phyloP scores from a whole-genome alignment of 2,329 filamentous ascomycete genomes.

The Nothopassalora personata region DNA sequence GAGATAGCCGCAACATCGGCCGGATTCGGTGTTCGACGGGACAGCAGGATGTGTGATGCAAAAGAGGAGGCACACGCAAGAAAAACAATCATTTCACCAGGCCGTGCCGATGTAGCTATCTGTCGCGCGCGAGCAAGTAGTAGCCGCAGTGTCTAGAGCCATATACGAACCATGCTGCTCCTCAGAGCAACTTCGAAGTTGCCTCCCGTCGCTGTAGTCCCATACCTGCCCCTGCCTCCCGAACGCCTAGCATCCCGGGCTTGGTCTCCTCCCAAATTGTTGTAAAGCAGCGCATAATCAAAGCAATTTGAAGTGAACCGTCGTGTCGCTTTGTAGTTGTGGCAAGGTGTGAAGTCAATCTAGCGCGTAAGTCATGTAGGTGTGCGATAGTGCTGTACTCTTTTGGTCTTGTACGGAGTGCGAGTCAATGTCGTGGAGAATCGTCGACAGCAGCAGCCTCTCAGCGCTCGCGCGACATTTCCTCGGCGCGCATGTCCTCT shows the following conservation, averaged over 20 bases:
- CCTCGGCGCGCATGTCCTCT: slow-evolving; percentile 11
- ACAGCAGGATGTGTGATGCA: not conserved
- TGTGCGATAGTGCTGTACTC: not conserved
- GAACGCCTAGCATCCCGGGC: not conserved
- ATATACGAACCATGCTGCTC: not conserved
- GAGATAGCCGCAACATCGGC: no score
- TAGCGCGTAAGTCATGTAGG: not conserved
- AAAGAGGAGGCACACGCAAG: not conserved
- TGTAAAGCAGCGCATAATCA: not conserved
- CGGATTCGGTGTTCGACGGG: no score
- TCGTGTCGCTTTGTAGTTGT: not conserved
- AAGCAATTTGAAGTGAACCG: not conserved
- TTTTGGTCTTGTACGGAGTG: not conserved
- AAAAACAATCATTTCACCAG: not conserved
- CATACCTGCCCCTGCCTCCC: not conserved
- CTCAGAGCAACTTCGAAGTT: not conserved
- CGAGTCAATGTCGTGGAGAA: not conserved
- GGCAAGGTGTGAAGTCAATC: not conserved
- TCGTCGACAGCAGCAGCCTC: not conserved
- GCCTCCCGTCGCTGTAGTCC: not conserved
- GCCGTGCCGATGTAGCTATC: not conserved
- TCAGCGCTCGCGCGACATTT: slow-evolving; percentile 19
- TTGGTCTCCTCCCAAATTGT: not conserved
- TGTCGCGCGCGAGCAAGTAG: not conserved
- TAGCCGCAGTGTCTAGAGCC: not conserved